These are phyloP conservation scores for Cochlearia excelsa DNA, from an alignment of 345 rosid species.

Conservation along the genomic window DNA sequence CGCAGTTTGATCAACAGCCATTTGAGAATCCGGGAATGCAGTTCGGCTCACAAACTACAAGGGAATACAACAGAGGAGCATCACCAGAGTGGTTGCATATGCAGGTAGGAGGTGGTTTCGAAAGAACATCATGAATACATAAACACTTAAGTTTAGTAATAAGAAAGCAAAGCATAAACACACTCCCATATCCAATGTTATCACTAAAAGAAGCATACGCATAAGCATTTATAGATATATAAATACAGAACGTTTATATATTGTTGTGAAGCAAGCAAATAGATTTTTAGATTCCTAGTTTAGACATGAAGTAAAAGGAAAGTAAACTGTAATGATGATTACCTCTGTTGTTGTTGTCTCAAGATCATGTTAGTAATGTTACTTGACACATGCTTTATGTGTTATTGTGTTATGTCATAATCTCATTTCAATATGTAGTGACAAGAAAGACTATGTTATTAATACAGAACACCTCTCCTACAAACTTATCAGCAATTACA, in stretches of 20 bases:
- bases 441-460: no score
- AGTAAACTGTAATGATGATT: background rate
- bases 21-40: slow-evolving; percentile 55
- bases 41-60: slow-evolving; percentile 59
- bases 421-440: no score
- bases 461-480: no score
- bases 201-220: slow-evolving; percentile 13
- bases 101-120: slow-evolving; percentile 79
- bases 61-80: slow-evolving; percentile 58
- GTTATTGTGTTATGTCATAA: background rate
- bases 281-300: slow-evolving; percentile 16
- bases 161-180: slow-evolving; percentile 4
- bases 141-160: slow-evolving; percentile 6
- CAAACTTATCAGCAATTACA: background rate
- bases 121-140: slow-evolving; percentile 44
- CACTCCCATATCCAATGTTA: slow-evolving; percentile 13
- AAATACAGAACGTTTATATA: slow-evolving; percentile 11
- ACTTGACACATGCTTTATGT: background rate
- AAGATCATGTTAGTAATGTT: background rate
- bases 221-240: background rate
- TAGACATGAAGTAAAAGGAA: slow-evolving; percentile 24
- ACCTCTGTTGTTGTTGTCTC: background rate
- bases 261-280: background rate
- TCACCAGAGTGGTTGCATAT: slow-evolving; percentile 93
- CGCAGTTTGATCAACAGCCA: slow-evolving; percentile 58